phyloP scores from a whole-genome alignment of 164 flowering plant species.

The Platanus orientalis region DNA sequence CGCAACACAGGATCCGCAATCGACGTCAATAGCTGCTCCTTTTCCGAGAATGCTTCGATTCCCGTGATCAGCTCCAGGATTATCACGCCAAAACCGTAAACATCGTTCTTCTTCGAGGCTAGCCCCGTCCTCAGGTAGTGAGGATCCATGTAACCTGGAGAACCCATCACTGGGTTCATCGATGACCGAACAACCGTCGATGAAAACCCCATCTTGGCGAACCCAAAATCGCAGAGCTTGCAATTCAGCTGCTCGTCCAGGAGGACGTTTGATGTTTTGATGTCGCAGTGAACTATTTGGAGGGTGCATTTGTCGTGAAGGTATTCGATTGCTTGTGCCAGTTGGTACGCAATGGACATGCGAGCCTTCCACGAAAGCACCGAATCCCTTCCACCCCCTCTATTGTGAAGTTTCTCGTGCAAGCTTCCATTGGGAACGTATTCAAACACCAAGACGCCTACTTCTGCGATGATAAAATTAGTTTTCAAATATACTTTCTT shows the following conservation, averaged over 20 bases:
- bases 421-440: slow-evolving; percentile 50
- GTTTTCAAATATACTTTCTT: too few species aligned
- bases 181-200: slow-evolving; percentile 32
- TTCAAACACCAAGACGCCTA: slow-evolving; percentile 63
- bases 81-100: slow-evolving; percentile 71
- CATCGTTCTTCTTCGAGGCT: slow-evolving; percentile 71
- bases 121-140: slow-evolving; percentile 70
- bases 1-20: slow-evolving; percentile 20
- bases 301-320: slow-evolving; percentile 52
- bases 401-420: slow-evolving; percentile 33
- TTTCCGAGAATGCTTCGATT: slow-evolving; percentile 16
- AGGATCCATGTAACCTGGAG: slow-evolving; percentile 80
- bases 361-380: slow-evolving; percentile 54
- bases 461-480: slow-evolving; percentile 33
- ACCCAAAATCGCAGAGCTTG: slow-evolving; percentile 82
- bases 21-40: slow-evolving; percentile 32
- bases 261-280: slow-evolving; percentile 74
- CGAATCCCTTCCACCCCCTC: background rate
- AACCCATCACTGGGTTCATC: slow-evolving; percentile 44
- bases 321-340: slow-evolving; percentile 56
- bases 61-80: slow-evolving; percentile 69
- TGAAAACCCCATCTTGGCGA: slow-evolving; percentile 63
- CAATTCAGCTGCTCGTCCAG: slow-evolving; percentile 49
- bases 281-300: slow-evolving; percentile 70
- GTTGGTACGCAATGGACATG: slow-evolving; percentile 54